phyloP scores from a whole-genome alignment of 2,329 filamentous ascomycete species.

The Byssoonygena ceratinophila region DNA sequence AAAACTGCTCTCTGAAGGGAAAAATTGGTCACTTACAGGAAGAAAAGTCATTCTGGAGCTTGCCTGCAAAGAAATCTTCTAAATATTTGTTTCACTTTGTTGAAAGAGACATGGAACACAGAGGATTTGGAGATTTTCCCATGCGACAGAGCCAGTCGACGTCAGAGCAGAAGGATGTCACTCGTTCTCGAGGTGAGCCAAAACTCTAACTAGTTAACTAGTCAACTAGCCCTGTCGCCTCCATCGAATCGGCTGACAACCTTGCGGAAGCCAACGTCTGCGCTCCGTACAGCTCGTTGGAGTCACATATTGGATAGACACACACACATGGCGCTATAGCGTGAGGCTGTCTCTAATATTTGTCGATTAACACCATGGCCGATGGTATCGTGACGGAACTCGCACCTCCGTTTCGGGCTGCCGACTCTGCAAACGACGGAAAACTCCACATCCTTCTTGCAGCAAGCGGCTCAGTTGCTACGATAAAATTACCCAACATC shows the following conservation, averaged over 20 bases:
- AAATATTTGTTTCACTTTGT: neutral
- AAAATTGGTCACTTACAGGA: neutral
- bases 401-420: slow-evolving; percentile 8
- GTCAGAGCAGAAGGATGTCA: too few species aligned
- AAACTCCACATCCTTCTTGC: slow-evolving; percentile 42
- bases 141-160: too few species aligned
- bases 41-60: neutral
- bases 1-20: neutral
- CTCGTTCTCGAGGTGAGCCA: too few species aligned
- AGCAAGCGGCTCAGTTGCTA: slow-evolving; percentile 67
- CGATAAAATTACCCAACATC: slow-evolving; percentile 69
- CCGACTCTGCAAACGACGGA: slow-evolving; percentile 13
- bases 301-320: too few species aligned
- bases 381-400: slow-evolving; percentile 3
- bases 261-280: too few species aligned
- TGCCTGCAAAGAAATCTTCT: neutral
- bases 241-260: too few species aligned
- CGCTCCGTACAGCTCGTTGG: too few species aligned
- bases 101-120: neutral
- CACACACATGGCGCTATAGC: too few species aligned
- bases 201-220: too few species aligned
- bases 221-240: too few species aligned
- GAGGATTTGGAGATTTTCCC: neutral
- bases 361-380: neutral
- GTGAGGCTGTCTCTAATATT: neutral